phyloP scores from a whole-genome alignment of 2,329 filamentous ascomycete genomes.

The Fonsecaea multimorphosa region DNA sequence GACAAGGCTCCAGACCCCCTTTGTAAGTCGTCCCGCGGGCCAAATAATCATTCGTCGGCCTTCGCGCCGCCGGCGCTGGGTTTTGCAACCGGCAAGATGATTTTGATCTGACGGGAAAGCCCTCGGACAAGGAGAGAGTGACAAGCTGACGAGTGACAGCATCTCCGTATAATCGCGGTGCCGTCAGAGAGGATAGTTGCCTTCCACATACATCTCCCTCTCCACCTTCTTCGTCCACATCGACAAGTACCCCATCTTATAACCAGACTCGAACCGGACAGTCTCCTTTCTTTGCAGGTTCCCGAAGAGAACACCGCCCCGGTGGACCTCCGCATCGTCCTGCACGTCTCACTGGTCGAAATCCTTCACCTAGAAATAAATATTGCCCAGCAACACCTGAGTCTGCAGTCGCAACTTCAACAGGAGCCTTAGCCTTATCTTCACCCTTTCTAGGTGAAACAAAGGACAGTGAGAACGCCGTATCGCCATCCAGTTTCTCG shows the following conservation, averaged over 20 bases:
- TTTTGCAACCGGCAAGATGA: conserved; percentile 5
- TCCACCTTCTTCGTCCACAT: conserved; percentile 10
- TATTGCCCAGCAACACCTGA: not conserved
- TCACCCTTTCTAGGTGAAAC: conserved; percentile 9
- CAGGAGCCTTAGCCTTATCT: not conserved
- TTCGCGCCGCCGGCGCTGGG: conserved; percentile 2
- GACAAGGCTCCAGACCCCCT: conserved; percentile 18
- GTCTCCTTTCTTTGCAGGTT: conserved; percentile 26
- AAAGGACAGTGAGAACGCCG: not conserved
- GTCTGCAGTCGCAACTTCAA: not conserved
- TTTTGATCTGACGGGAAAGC: conserved; percentile 8
- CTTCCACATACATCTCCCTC: conserved; percentile 4
- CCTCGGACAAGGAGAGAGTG: not conserved
- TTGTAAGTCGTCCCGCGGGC: conserved; percentile 20
- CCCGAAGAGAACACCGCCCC: conserved; percentile 9
- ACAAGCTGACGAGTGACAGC: conserved; percentile 21
- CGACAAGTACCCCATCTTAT: conserved; percentile 4
- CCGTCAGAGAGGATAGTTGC: not conserved
- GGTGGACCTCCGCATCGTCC: conserved; percentile 2
- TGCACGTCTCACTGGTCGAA: not conserved
- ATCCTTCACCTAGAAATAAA: conserved; percentile 4
- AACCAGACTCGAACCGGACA: conserved; percentile 3
- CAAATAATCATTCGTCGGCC: not conserved
- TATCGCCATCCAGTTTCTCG: not conserved
- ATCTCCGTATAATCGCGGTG: not conserved